Evolutionary conservation across 2,329 filamentous ascomycete genomes (phyloP), one percentile per base, ranked within the genome.

Genomic region (Phyllachora maydis): DNA sequence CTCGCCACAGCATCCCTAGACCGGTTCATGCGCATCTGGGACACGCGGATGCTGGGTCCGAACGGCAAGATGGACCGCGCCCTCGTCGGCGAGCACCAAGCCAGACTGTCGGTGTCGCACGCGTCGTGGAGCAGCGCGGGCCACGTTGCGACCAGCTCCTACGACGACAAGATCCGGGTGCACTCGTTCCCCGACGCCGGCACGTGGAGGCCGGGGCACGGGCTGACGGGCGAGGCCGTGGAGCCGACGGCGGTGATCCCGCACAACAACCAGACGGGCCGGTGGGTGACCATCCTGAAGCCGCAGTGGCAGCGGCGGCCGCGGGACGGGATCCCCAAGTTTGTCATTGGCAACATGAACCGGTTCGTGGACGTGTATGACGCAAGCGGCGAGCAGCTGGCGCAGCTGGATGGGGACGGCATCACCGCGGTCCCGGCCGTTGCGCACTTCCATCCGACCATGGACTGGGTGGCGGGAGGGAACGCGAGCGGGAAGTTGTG

Each of bases 281-380:
- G 83, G 26, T 93, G 81, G 81, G 82, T 93, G 0, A 91, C 81
- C 0, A 92, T 65, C 16, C 45, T 59, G 41, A 90, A 59, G 61
- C 88, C 43, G 0, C 81, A 92, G 36, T 98, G 88, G 88, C 88
- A 98, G 45, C 56, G 65, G 16, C 60, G 65, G 21, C 85, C 88
- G 0, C 52, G 60, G 16, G 79, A 88, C 28, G 71, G 72, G 6
- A 68, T 90, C 4, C 73, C 91, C 32, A 81, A 85, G 30, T 82
- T 98, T 37, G 77, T 69, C 13, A 85, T 98, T 27, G 88, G 79
- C 2, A 98, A 95, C 36, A 95, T 95, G 88, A 92, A 91, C 41
- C 68, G 88, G 2, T 95, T 93, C 36, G 79, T 95, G 2, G 88
- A 98, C 40, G 64, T 98, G 1, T 98, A 76, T 43, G 75, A 74